phyloP scores from a whole-genome alignment of 176 grass and related monocot species.

The Oryza coarctata region DNA sequence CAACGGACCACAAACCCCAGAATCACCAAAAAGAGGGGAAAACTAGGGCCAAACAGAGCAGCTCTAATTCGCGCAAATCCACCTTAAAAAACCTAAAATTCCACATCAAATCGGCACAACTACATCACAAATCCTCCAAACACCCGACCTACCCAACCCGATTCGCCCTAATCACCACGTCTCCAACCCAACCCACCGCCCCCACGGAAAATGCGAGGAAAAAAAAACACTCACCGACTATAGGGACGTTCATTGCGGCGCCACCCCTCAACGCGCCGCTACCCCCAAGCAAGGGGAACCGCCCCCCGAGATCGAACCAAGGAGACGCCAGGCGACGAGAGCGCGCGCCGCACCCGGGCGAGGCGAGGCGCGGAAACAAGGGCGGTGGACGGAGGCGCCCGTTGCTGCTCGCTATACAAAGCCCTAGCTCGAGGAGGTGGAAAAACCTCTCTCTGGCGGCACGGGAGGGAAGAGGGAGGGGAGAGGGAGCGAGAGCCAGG shows the following conservation, averaged over 20 bases:
- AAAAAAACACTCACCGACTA: slow-evolving; percentile 61
- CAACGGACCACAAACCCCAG: neutral
- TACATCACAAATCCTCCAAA: neutral
- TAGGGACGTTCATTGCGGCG: slow-evolving; percentile 76
- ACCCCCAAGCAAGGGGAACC: neutral
- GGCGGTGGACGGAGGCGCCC: neutral
- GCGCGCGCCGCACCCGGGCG: slow-evolving; percentile 5
- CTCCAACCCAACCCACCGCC: neutral
- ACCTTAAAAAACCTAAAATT: slow-evolving; percentile 17
- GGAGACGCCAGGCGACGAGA: slow-evolving; percentile 1
- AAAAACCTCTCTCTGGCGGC: neutral
- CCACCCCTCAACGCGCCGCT: slow-evolving; percentile 15
- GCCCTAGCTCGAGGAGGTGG: slow-evolving; percentile 8
- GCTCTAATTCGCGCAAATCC: neutral
- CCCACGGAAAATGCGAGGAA: slow-evolving; percentile 1
- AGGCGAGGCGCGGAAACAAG: neutral
- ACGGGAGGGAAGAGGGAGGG: neutral
- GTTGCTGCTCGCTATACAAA: neutral
- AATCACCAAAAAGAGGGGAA: neutral
- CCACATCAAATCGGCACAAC: neutral
- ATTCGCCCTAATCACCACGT: neutral
- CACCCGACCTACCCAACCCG: neutral
- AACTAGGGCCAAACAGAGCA: neutral
- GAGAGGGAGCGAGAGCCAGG: too few relatives aligned
- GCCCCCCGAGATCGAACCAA: neutral